Base-by-base conservation (phyloP, 78 protist genomes). In the Cavenderia fasciculata region DNA sequence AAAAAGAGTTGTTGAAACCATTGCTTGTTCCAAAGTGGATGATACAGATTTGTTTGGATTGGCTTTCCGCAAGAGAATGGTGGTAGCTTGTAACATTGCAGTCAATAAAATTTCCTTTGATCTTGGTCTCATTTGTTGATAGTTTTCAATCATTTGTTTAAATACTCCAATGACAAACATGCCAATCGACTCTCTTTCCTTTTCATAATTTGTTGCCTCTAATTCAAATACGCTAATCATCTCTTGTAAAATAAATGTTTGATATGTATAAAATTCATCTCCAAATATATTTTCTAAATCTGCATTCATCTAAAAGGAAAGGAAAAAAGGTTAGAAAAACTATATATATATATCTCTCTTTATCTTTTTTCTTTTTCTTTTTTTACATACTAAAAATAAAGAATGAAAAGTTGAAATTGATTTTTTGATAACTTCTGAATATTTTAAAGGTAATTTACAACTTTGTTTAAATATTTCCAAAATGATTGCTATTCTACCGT, bases 361-460 rank as follows among this genome's bases (percentile, higher is more conserved):
- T n/a, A n/a, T n/a, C n/a, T n/a, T n/a, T n/a, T n/a, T n/a, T n/a
- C n/a, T n/a, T n/a, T n/a, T 21, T 8, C 27, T 19, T 7, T 25
- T 43, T 14, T 33, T 19, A 78, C 87, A n/a, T 65, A 76, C 87
- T 16, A 78, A 78, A 36, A 78, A 78, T 51, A 78, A 38, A 51
- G 21, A 41, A 38, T 65, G 69, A 65, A 78, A 78, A 18, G 75
- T 78, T 44, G 16, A 23, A 8, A 78, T 63, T 47, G 87, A 61
- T 51, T 78, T 78, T 52, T 78, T 78, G 40, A 78, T 78, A 38
- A 78, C 29, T 51, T 78, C 87, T 36, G 47, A 18, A 65, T 78
- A 78, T 52, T 78, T 78, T 38, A 78, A 51, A 18, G 87, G 87
- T 78, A 78, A 65, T 65, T 59, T 62, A 78, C 87, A 78, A 78